Percentiles rank a stretch among this genome's conserved stretches.
phyloP scores from a whole-genome alignment of 805 yeast genomes.

The Metschnikowia matae region DNA sequence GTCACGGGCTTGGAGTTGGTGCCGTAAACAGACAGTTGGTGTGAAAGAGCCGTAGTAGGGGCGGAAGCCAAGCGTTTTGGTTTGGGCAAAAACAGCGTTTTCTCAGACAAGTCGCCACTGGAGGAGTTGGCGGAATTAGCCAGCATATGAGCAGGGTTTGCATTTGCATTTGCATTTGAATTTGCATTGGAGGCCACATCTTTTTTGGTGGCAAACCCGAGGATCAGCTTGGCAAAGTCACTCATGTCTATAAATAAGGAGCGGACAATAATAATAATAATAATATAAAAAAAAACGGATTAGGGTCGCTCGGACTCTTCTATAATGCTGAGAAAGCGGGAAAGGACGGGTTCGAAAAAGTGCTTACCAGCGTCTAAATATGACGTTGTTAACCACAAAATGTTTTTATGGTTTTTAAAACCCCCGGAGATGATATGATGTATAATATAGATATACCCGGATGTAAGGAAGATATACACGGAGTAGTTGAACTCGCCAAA shows the following conservation, averaged over 20 bases:
- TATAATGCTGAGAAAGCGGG: neutral
- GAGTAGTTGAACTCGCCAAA: too few relatives aligned
- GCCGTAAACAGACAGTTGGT: constrained; percentile 62
- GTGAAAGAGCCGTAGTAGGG: constrained; percentile 68
- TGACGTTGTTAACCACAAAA: too few relatives aligned
- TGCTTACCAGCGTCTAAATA: too few relatives aligned
- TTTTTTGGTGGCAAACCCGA: constrained; percentile 37
- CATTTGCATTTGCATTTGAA: neutral
- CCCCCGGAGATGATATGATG: too few relatives aligned
- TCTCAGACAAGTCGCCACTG: constrained; percentile 1
- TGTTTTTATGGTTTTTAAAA: too few relatives aligned
- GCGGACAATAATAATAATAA: neutral
- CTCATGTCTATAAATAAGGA: constrained; percentile 27
- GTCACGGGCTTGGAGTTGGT: constrained; percentile 40
- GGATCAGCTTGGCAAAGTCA: constrained; percentile 43
- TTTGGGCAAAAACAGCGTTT: constrained; percentile 30
- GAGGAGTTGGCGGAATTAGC: constrained; percentile 4
- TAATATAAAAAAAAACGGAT: too few relatives aligned
- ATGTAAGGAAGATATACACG: too few relatives aligned
- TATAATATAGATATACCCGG: too few relatives aligned
- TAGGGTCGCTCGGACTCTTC: neutral
- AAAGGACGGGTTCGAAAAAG: too few relatives aligned
- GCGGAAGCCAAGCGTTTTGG: constrained; percentile 41
- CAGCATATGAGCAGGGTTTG: neutral
- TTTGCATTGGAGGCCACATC: constrained; percentile 11